Conservation (phyloP, 1,284 basidiomycete species). For the Moesziomyces sp. region DNA sequence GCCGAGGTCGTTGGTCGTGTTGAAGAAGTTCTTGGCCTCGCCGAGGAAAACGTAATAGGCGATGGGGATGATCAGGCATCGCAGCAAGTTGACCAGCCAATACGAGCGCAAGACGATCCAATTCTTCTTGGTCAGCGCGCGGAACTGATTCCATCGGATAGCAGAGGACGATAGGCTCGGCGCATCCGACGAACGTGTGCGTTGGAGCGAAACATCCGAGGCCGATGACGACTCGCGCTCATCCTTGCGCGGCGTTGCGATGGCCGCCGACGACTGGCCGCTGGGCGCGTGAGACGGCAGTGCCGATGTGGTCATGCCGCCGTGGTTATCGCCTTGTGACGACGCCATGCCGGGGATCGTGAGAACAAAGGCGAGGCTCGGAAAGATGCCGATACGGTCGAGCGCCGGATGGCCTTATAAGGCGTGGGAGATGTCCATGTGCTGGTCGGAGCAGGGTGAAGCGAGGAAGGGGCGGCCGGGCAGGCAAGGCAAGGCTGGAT, state of each 20-base stretch:
- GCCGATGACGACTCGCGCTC: slow-evolving; percentile 3
- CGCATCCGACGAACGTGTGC: slow-evolving; percentile 3
- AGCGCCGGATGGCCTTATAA: not conserved
- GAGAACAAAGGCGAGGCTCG: not conserved
- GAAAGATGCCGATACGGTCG: not conserved
- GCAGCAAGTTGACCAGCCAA: slow-evolving; percentile 72
- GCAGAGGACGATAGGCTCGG: slow-evolving; percentile 13
- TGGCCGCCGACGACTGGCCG: slow-evolving; percentile 4
- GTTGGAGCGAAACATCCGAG: slow-evolving; percentile 8
- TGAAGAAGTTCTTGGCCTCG: slow-evolving; percentile 61
- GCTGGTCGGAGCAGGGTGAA: not conserved
- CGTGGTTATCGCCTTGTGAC: not conserved
- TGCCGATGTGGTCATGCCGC: slow-evolving; percentile 1
- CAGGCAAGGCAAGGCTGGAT: no score
- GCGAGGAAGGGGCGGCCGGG: no score
- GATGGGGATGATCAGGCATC: slow-evolving; percentile 77
- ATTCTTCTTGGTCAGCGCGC: slow-evolving; percentile 32
- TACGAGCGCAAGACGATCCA: slow-evolving; percentile 35
- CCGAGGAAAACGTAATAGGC: slow-evolving; percentile 78
- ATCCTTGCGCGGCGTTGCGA: slow-evolving; percentile 14
- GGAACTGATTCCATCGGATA: slow-evolving; percentile 32
- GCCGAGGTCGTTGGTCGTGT: slow-evolving; percentile 36
- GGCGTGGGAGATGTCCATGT: not conserved
- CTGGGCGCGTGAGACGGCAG: slow-evolving; percentile 1
- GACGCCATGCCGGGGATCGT: slow-evolving; percentile 4